These are phyloP conservation scores for Rhytidiadelphus loreus DNA, from an alignment of 225 moss, liverwort and hornwort species.

Conservation along the genomic window DNA sequence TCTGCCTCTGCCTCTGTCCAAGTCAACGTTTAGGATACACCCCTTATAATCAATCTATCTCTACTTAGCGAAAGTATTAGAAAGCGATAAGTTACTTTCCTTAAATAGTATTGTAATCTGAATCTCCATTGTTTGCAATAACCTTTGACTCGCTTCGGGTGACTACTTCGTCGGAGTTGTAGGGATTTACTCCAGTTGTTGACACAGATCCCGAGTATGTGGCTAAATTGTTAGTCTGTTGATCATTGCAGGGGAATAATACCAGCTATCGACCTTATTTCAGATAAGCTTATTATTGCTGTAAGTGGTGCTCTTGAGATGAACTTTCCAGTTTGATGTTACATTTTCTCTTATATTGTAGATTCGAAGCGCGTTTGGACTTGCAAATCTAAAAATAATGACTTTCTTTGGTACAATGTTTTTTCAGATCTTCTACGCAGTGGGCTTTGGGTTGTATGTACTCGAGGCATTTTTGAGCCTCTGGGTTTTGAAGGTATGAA, in stretches of 20 bases:
- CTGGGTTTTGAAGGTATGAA: slow-evolving; percentile 59
- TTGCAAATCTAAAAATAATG: background rate
- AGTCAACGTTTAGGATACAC: background rate
- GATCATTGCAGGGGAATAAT: slow-evolving; percentile 55
- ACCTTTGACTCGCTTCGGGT: background rate
- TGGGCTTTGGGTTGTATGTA: slow-evolving; percentile 56
- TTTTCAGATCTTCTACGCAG: slow-evolving; percentile 68
- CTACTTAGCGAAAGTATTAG: background rate
- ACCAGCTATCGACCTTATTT: slow-evolving; percentile 48
- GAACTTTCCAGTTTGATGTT: background rate
- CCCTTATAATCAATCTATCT: background rate
- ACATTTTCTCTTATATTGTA: background rate
- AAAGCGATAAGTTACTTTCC: background rate
- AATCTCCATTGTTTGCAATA: background rate
- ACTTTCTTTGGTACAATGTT: background rate
- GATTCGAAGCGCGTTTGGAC: background rate
- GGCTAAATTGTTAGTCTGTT: background rate
- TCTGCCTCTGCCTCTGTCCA: background rate
- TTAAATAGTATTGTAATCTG: background rate
- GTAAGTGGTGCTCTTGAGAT: slow-evolving; percentile 24
- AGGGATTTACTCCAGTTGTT: background rate
- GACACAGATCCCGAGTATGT: background rate
- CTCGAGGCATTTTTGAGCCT: slow-evolving; percentile 51
- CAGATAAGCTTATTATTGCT: slow-evolving; percentile 54
- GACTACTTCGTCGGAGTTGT: background rate